These are phyloP conservation scores for Aspergillus funiculosus DNA, from an alignment of 495 filamentous ascomycete species.

Conservation along the genomic window DNA sequence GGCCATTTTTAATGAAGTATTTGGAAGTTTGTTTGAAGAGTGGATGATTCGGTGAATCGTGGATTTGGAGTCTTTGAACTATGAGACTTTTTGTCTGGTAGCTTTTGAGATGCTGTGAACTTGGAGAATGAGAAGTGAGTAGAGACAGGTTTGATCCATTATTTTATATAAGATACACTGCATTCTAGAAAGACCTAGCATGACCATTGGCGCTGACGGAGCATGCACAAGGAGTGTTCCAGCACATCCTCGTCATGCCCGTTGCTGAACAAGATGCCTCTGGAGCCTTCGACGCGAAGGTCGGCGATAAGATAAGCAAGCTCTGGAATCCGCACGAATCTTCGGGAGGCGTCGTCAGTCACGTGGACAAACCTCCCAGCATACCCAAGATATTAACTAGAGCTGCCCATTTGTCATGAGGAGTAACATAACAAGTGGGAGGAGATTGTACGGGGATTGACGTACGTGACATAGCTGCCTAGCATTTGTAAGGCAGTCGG, in stretches of 20 bases:
- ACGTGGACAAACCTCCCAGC: too few relatives aligned
- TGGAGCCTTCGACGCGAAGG: constrained; percentile 9
- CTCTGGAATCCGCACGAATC: constrained; percentile 7
- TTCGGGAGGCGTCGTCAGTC: constrained; percentile 9
- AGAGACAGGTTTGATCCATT: neutral
- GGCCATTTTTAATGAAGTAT: constrained; percentile 50
- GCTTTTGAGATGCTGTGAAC: neutral
- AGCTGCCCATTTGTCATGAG: too few relatives aligned
- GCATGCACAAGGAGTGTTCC: constrained; percentile 1
- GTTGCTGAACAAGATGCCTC: neutral
- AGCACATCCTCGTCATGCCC: neutral
- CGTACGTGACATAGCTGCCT: too few relatives aligned
- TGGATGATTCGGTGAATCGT: constrained; percentile 4
- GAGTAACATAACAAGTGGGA: too few relatives aligned
- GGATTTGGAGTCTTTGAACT: too few relatives aligned
- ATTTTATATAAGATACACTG: constrained; percentile 10
- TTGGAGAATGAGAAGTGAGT: constrained; percentile 1
- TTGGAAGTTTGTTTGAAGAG: neutral
- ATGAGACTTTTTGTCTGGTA: too few relatives aligned
- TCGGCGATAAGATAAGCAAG: constrained; percentile 11
- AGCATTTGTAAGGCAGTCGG: too few relatives aligned
- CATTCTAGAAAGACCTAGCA: constrained; percentile 14
- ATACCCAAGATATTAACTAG: too few relatives aligned
- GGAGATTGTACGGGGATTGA: too few relatives aligned
- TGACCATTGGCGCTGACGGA: neutral